phyloP scores from a whole-genome alignment of 306 rosid species.

The Medicago lupulina region DNA sequence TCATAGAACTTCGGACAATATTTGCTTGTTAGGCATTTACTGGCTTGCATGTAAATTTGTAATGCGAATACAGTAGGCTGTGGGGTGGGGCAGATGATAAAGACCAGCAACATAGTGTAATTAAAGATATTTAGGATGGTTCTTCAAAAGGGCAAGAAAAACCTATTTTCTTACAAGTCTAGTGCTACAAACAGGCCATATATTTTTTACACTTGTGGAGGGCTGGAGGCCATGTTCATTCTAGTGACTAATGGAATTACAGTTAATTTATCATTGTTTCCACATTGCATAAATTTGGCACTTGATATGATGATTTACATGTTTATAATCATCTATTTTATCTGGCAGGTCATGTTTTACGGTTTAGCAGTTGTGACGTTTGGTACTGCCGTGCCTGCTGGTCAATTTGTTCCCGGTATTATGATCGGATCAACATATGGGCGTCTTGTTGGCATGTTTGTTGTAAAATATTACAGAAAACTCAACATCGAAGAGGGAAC shows the following conservation, averaged over 20 bases:
- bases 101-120: constrained; percentile 15
- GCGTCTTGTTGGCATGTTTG: constrained; percentile 95
- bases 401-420: constrained; percentile 98
- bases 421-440: constrained; percentile 98
- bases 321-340: constrained; percentile 37
- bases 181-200: constrained; percentile 11
- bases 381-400: constrained; percentile 98
- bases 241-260: constrained; percentile 1
- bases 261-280: constrained; percentile 37
- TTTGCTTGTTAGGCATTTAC: constrained; percentile 23
- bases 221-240: neutral
- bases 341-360: constrained; percentile 91
- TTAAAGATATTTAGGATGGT: constrained; percentile 21
- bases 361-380: constrained; percentile 88
- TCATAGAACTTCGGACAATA: constrained; percentile 9
- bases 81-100: constrained; percentile 14
- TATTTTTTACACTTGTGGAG: neutral
- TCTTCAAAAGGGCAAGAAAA: constrained; percentile 17
- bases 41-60: constrained; percentile 11
- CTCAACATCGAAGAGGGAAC: constrained; percentile 98
- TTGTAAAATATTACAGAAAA: constrained; percentile 84
- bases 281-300: constrained; percentile 27
- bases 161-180: constrained; percentile 8
- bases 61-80: constrained; percentile 14
- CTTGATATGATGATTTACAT: constrained; percentile 28